phyloP scores from a whole-genome alignment of 2,329 filamentous ascomycete species.

The Phaeosphaeria sp. region DNA sequence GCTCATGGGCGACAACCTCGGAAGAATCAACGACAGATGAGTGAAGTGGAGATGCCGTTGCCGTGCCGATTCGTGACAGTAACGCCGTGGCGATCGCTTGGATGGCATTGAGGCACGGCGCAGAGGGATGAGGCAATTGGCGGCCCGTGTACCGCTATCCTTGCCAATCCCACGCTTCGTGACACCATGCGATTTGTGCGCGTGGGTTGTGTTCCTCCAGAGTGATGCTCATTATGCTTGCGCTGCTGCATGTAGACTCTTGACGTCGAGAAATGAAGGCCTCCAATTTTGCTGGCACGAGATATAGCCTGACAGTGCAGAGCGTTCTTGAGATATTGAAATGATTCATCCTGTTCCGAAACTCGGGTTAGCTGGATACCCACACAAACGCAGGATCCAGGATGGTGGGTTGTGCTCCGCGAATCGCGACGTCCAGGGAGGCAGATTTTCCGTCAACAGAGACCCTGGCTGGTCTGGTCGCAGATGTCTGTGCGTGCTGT shows the following conservation, averaged over 20 bases:
- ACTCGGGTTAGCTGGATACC: conserved; percentile 28
- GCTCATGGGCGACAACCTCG: conserved; percentile 14
- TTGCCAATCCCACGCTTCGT: conserved; percentile 35
- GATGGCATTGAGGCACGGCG: conserved; percentile 16
- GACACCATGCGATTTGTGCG: conserved; percentile 26
- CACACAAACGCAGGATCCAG: conserved; percentile 35
- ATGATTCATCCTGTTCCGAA: conserved; percentile 19
- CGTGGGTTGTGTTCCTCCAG: conserved; percentile 11
- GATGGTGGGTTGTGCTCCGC: conserved; percentile 31
- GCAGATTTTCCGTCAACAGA: conserved; percentile 41
- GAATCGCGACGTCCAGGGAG: conserved; percentile 34
- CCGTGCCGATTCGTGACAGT: conserved; percentile 28
- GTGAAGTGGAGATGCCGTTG: conserved; percentile 21
- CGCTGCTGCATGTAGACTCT: not conserved
- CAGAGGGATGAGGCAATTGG: not conserved
- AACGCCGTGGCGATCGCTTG: conserved; percentile 37
- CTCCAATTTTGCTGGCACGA: not conserved
- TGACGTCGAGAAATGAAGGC: not conserved
- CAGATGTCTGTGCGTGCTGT: conserved; percentile 16
- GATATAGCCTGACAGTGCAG: not conserved
- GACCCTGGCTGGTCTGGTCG: conserved; percentile 34
- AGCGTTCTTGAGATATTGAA: not conserved
- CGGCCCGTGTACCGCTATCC: conserved; percentile 28
- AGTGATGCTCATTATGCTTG: not conserved
- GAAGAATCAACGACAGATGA: conserved; percentile 7